phyloP scores from a whole-genome alignment of 2,329 filamentous ascomycete species.

The Aspergillus novofumigatus region DNA sequence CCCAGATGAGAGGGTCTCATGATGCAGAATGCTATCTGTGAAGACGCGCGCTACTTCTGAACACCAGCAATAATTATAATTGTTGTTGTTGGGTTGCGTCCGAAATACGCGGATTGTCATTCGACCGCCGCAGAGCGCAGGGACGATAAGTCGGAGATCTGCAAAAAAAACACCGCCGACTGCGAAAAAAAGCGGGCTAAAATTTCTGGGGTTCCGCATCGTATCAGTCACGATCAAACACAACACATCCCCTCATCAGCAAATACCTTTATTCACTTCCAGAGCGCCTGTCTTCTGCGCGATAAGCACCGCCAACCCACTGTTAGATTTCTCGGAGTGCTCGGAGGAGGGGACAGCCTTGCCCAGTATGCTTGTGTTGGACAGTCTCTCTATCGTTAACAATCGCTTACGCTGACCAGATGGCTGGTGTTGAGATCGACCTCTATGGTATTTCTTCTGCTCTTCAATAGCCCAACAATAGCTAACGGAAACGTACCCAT shows the following conservation, averaged over 20 bases:
- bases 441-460: constrained; percentile 53
- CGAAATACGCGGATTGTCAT: neutral
- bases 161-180: neutral
- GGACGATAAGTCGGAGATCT: neutral
- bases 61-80: too few relatives aligned
- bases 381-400: constrained; percentile 14
- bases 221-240: neutral
- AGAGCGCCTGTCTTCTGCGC: neutral
- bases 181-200: constrained; percentile 11
- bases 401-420: constrained; percentile 15
- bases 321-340: neutral
- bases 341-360: neutral
- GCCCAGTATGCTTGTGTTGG: constrained; percentile 13
- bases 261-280: neutral
- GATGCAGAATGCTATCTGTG: neutral
- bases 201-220: constrained; percentile 8
- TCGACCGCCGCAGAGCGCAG: neutral
- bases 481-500: constrained; percentile 8
- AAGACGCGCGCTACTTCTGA: neutral
- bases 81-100: too few relatives aligned
- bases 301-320: neutral
- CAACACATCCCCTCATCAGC: neutral
- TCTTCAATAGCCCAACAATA: neutral
- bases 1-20: constrained; percentile 28
- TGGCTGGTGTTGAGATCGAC: constrained; percentile 46